phyloP scores from a whole-genome alignment of 345 rosid species.

The Salix suchowensis region DNA sequence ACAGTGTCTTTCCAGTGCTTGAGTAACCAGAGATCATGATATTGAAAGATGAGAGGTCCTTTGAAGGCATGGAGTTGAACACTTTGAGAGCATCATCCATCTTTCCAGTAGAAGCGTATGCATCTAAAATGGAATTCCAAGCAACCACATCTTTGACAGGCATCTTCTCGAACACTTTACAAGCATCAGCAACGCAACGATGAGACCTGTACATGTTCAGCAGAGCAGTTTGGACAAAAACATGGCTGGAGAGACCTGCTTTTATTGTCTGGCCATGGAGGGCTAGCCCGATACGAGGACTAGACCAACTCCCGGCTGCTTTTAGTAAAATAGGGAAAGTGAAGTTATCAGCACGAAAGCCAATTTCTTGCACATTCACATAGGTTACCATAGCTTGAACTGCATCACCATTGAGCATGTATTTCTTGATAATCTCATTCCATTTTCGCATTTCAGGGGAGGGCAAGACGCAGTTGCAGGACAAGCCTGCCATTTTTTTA shows the following conservation, averaged over 20 bases:
- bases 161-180: slow-evolving; percentile 19
- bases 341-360: slow-evolving; percentile 11
- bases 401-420: slow-evolving; percentile 4
- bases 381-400: slow-evolving; percentile 1
- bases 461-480: background rate
- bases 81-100: slow-evolving; percentile 16
- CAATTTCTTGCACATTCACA: slow-evolving; percentile 1
- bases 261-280: slow-evolving; percentile 16
- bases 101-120: slow-evolving; percentile 12
- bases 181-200: slow-evolving; percentile 8
- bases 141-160: slow-evolving; percentile 17
- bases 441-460: background rate
- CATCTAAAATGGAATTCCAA: slow-evolving; percentile 24
- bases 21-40: slow-evolving; percentile 24
- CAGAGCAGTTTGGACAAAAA: slow-evolving; percentile 18
- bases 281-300: slow-evolving; percentile 1
- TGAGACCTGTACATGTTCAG: slow-evolving; percentile 7
- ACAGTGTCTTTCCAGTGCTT: background rate
- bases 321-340: slow-evolving; percentile 14
- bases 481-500: background rate
- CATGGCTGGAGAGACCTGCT: background rate
- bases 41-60: slow-evolving; percentile 23
- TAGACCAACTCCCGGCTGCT: slow-evolving; percentile 6
- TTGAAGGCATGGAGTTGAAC: slow-evolving; percentile 22
- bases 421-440: slow-evolving; percentile 9